Evolutionary conservation across 176 grass and related monocot species (phyloP), one percentile per base, ranked within the genome.

Genomic region (Ampelocalamus luodianensis): DNA sequence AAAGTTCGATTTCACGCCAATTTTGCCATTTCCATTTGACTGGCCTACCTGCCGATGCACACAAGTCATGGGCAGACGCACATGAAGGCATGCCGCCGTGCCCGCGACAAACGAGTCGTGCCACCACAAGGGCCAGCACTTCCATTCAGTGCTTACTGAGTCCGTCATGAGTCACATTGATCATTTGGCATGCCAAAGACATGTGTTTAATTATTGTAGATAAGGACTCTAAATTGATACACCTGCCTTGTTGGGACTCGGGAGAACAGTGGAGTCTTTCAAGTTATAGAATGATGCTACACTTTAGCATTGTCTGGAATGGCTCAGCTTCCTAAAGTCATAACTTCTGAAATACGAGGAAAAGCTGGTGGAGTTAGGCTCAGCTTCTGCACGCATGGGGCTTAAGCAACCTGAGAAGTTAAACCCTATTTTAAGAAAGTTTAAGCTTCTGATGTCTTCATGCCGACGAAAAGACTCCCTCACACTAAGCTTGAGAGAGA

Each of bases 31-130:
- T 66, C 16, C 34, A 1, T 38, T 38, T 10, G 65, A 67, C 34
- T 5, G 12, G 56, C 56, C 29, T 63, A 40, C 71, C 51, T 50
- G 32, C 29, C 10, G 53, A 55, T 39, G 61, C 17, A 7, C 17
- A 87, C 27, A 26, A 50, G 56, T 10, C 13, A 79, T 17, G 66
- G 43, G 36, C 29, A 6, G 27, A 66, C 40, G 60, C 49, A 69
- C 82, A 48, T 89, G 81, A 51, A 79, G 14, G 14, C 20, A 68
- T 58, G 68, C 60, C 49, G n/a, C 59, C 18, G 18, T 38, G 54
- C 11, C 49, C 7, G 49, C 49, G 48, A 58, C 60, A 68, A 56
- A 48, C 8, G 69, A 43, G 16, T 32, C 29, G 5, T 65, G 34
- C 76, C 44, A 64, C 62, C 46, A 12, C 53, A 68, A 45, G 60